Base-by-base conservation (phyloP, 73 alveolate genomes). In the Paramecium octaurelia region DNA sequence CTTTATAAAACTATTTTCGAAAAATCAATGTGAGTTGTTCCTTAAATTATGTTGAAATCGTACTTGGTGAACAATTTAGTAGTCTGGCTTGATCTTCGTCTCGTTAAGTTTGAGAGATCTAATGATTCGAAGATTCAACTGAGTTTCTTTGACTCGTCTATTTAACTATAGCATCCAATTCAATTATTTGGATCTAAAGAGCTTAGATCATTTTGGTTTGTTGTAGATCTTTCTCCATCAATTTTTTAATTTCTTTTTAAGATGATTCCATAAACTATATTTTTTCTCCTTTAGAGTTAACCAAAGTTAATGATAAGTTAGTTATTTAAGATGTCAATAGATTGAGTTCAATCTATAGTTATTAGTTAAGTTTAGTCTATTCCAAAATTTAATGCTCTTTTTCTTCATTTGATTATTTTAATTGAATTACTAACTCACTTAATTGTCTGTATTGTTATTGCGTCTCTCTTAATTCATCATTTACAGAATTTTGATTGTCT, bases 51-150 rank as follows among this genome's bases (percentile, higher is more conserved):
- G 68, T 0, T 68, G 42, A 31, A 35, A 42, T 38, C 18, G 34
- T 38, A 75, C 58, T 38, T 75, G 88, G 84, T 64, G 84, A 64
- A 64, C 84, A 64, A 38, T 40, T 75, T 75, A 38, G 29, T n/a
- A 75, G 36, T 75, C 88, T 38, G n/a, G 46, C 42, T 75, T 38
- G 88, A 75, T 42, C 60, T 12, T 75, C 88, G 1, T 75, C 88
- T 35, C 36, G 8, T 16, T 75, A 35, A 35, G 29, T 35, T 16
- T 29, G 68, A 0, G 7, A 73, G 2, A 27, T 5, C 14, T 31
- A 73, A 73, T 36, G 59, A 40, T 73, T 73, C 0, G 43, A 24
- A 9, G 38, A 34, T 60, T 60, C 84, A 23, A 64, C 31, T 1
- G 35, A 64, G n/a, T 64, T 64, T 64, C 84, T 24, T 27, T 10